Conservation (phyloP, 805 yeast species). For the Danielia reshetovae region DNA sequence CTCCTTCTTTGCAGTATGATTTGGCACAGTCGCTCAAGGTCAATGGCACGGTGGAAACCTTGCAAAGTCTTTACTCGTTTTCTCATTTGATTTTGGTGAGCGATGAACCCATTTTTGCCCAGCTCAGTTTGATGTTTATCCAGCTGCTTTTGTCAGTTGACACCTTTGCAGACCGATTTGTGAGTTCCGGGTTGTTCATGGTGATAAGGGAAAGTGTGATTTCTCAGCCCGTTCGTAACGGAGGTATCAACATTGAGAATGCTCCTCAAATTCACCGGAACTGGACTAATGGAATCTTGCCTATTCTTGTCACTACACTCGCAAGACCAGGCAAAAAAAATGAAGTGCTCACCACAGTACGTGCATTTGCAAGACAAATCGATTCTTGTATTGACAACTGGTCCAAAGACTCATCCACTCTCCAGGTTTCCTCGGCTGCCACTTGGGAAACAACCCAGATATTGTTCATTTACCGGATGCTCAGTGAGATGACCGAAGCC, state of each 20-base stretch:
- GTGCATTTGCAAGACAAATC: conserved; percentile 64
- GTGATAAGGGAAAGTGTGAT: conserved; percentile 72
- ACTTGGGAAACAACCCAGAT: conserved; percentile 52
- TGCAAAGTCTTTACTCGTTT: conserved; percentile 63
- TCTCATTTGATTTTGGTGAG: conserved; percentile 59
- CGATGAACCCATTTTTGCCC: conserved; percentile 68
- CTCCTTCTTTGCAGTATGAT: conserved; percentile 44
- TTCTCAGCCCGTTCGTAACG: conserved; percentile 62
- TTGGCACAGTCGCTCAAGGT: conserved; percentile 52
- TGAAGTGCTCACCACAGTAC: conserved; percentile 60
- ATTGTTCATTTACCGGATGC: conserved; percentile 55
- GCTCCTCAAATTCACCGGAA: conserved; percentile 61
- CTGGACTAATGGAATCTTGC: conserved; percentile 85
- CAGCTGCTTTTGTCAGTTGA: conserved; percentile 63
- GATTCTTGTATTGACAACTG: conserved; percentile 62
- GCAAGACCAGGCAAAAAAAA: conserved; percentile 61
- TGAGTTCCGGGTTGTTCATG: conserved; percentile 58
- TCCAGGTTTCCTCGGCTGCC: conserved; percentile 33
- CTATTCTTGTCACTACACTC: conserved; percentile 58
- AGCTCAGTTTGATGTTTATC: conserved; percentile 62
- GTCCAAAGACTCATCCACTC: conserved; percentile 52
- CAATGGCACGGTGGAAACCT: conserved; percentile 57
- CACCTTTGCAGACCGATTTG: conserved; percentile 61
- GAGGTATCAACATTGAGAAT: conserved; percentile 50
- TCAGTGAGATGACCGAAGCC: conserved; percentile 51